Conservation (phyloP, 176 grass and related monocot species). For the Rhynchospora pubera region DNA sequence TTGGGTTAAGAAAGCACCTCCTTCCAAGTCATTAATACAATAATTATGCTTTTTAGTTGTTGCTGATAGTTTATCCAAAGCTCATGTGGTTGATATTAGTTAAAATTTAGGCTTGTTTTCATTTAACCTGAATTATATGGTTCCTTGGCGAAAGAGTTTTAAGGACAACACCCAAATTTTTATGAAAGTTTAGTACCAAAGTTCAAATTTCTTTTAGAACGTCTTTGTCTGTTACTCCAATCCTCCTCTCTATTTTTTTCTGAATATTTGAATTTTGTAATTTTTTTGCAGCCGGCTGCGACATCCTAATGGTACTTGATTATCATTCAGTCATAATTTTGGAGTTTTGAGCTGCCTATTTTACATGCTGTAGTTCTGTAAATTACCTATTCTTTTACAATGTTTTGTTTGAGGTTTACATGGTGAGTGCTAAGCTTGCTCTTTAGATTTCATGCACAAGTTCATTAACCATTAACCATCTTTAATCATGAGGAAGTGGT, state of each 20-base stretch:
- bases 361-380: slow-evolving; percentile 8
- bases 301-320: slow-evolving; percentile 89
- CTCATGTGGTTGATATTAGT: neutral
- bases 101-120: neutral
- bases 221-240: neutral
- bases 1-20: neutral
- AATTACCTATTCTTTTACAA: neutral
- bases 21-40: neutral
- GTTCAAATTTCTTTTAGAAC: neutral
- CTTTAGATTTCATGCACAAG: neutral
- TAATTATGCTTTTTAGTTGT: neutral
- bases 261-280: slow-evolving; percentile 35
- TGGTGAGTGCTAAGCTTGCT: too few relatives aligned
- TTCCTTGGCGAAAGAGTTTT: neutral
- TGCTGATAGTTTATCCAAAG: neutral
- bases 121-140: neutral
- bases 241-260: neutral
- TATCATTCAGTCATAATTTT: slow-evolving; percentile 22
- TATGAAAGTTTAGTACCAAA: neutral
- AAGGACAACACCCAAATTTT: neutral
- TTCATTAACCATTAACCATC: neutral
- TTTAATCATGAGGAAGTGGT: neutral
- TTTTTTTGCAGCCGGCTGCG: slow-evolving; percentile 78
- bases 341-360: slow-evolving; percentile 8
- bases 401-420: neutral